A percentile compares a stretch with the other conserved stretches of the same genome.
These are phyloP conservation scores for Xylaria sp. DNA, from an alignment of 2,329 filamentous ascomycete species.

Conservation along the genomic window DNA sequence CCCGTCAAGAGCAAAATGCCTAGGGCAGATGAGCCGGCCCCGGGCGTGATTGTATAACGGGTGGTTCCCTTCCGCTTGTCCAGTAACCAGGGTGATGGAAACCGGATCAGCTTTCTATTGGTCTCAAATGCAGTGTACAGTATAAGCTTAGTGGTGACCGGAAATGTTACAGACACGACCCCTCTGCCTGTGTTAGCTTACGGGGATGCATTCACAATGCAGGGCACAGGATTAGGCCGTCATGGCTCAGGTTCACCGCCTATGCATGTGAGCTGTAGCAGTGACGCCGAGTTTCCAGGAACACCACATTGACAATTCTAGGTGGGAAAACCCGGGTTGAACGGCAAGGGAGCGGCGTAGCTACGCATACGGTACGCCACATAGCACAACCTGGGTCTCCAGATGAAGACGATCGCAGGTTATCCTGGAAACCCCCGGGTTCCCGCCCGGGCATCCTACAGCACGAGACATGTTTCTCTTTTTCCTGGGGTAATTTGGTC, in stretches of 20 bases:
- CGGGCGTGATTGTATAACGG: slow-evolving; percentile 21
- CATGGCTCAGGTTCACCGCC: slow-evolving; percentile 2
- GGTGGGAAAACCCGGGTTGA: neutral
- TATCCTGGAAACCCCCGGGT: neutral
- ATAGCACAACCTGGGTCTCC: neutral
- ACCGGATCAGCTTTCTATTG: slow-evolving; percentile 27
- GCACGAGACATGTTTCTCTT: slow-evolving; percentile 11
- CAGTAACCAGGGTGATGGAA: slow-evolving; percentile 13
- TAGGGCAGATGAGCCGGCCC: neutral
- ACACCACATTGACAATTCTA: neutral
- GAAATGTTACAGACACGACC: slow-evolving; percentile 13
- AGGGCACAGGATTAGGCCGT: neutral
- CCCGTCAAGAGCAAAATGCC: neutral
- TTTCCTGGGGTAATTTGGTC: neutral
- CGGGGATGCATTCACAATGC: slow-evolving; percentile 14
- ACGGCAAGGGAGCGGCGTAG: slow-evolving; percentile 1
- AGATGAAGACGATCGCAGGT: neutral
- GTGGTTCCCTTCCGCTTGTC: slow-evolving; percentile 15
- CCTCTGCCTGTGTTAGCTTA: slow-evolving; percentile 13
- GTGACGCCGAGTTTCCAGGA: neutral
- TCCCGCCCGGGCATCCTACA: neutral
- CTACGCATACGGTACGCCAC: slow-evolving; percentile 7
- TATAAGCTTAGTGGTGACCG: slow-evolving; percentile 8
- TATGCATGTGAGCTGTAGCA: neutral
- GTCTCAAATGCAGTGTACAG: slow-evolving; percentile 21